Conservation (phyloP, 495 filamentous ascomycete species). For the Monascus purpureus region DNA sequence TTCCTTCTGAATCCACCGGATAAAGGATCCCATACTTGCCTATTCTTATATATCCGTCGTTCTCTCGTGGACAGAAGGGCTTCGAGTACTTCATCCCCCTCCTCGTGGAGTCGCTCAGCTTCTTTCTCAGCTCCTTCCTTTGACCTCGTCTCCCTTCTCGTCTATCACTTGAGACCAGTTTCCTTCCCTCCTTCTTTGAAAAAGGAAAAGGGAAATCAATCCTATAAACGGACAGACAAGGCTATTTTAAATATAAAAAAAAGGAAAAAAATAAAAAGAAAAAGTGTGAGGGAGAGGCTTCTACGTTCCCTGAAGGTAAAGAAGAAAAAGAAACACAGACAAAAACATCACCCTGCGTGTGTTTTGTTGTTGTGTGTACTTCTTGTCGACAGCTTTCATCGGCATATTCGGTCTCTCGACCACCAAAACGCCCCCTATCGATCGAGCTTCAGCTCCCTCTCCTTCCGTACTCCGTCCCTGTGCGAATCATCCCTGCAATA, state of each 20-base stretch:
- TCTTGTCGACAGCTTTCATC: slow-evolving; percentile 13
- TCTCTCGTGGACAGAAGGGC: slow-evolving; percentile 23
- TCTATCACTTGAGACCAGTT: slow-evolving; percentile 5
- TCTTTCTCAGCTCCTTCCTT: slow-evolving; percentile 7
- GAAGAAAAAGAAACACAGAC: too few relatives aligned
- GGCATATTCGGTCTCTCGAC: slow-evolving; percentile 28
- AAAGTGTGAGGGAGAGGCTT: too few relatives aligned
- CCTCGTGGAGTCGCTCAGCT: slow-evolving; percentile 3
- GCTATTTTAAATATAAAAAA: too few relatives aligned
- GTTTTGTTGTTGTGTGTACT: slow-evolving; percentile 6
- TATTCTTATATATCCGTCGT: too few relatives aligned
- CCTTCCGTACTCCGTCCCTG: slow-evolving; percentile 6
- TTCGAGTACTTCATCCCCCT: neutral
- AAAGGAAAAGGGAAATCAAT: slow-evolving; percentile 1
- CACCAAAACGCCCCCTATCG: too few relatives aligned
- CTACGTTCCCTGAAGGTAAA: slow-evolving; percentile 3
- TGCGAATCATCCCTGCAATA: too few relatives aligned
- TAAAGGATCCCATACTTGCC: too few relatives aligned
- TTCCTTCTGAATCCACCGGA: slow-evolving; percentile 27
- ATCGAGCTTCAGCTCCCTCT: slow-evolving; percentile 20
- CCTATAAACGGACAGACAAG: too few relatives aligned
- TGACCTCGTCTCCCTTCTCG: slow-evolving; percentile 6
- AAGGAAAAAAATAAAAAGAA: too few relatives aligned
- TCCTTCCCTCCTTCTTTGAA: slow-evolving; percentile 4
- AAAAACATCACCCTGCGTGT: too few relatives aligned